Evolutionary conservation across 257 asterid species (phyloP).

Genomic region (Nicotiana knightiana): DNA sequence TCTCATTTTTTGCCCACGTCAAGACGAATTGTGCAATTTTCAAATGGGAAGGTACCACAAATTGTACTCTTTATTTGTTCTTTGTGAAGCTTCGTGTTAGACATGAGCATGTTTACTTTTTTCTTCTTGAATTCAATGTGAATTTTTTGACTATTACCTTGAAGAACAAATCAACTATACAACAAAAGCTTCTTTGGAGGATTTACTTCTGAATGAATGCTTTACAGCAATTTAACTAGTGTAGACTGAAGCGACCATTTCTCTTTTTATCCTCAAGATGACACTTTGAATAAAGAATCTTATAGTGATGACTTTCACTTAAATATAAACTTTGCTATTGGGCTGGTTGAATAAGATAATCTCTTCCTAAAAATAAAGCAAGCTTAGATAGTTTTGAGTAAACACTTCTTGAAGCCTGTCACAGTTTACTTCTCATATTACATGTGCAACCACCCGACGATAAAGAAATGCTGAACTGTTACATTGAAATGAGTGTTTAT

Average conservation of each 20-base stretch:
- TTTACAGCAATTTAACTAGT: neutral
- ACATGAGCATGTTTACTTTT: neutral
- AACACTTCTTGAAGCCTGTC: neutral
- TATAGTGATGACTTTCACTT: neutral
- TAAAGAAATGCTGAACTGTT: neutral
- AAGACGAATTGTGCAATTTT: conserved; percentile 88
- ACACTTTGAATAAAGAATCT: neutral
- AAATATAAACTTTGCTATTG: neutral
- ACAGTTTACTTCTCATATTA: neutral
- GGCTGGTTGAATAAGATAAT: neutral
- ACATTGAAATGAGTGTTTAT: neutral
- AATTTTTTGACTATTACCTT: neutral
- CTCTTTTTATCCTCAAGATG: neutral
- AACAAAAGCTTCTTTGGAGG: neutral
- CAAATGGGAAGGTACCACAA: conserved; percentile 69
- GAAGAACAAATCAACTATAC: neutral
- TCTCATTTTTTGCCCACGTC: conserved; percentile 94
- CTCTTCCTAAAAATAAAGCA: neutral
- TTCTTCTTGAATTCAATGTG: neutral
- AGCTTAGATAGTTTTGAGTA: neutral
- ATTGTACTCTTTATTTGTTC: neutral
- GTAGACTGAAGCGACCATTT: neutral
- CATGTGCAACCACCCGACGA: neutral
- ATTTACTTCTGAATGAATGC: neutral
- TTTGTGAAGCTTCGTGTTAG: conserved; percentile 5